Percentiles rank a stretch among this genome's conserved stretches.
phyloP scores from a whole-genome alignment of 352 stramenopile species.

The Phytophthora megakarya region DNA sequence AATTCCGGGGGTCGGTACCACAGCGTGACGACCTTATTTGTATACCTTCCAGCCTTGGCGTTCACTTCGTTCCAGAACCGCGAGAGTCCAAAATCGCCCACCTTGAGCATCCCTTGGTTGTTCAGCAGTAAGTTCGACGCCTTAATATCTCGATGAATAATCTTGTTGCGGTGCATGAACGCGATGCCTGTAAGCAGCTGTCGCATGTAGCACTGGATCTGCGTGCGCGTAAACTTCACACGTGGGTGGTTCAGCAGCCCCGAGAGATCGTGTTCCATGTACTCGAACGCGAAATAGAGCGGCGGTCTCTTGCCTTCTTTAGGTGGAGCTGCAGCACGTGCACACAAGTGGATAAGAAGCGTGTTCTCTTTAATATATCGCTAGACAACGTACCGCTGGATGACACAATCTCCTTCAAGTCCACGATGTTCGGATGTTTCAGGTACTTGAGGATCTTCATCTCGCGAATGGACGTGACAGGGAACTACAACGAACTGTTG shows the following conservation, averaged over 20 bases:
- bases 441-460: slow-evolving; percentile 98
- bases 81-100: slow-evolving; percentile 83
- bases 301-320: slow-evolving; percentile 84
- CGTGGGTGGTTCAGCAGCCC: slow-evolving; percentile 82
- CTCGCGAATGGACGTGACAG: slow-evolving; percentile 95
- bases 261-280: slow-evolving; percentile 87
- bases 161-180: slow-evolving; percentile 91
- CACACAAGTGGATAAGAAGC: slow-evolving; percentile 7
- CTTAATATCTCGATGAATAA: slow-evolving; percentile 89
- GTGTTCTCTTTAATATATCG: not conserved
- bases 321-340: slow-evolving; percentile 48
- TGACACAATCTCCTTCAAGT: slow-evolving; percentile 95
- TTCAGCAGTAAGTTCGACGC: slow-evolving; percentile 86
- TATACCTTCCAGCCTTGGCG: slow-evolving; percentile 84
- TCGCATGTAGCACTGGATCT: slow-evolving; percentile 90
- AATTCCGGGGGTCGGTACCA: slow-evolving; percentile 96
- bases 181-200: slow-evolving; percentile 80
- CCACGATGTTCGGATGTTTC: slow-evolving; percentile 94
- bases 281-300: slow-evolving; percentile 90
- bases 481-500: slow-evolving; percentile 65
- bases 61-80: slow-evolving; percentile 88
- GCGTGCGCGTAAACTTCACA: slow-evolving; percentile 83
- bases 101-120: slow-evolving; percentile 85
- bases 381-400: slow-evolving; percentile 53
- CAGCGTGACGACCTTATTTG: slow-evolving; percentile 95